Evolutionary conservation across 2,329 filamentous ascomycete genomes (phyloP).

Genomic region (Penicillium sp.): DNA sequence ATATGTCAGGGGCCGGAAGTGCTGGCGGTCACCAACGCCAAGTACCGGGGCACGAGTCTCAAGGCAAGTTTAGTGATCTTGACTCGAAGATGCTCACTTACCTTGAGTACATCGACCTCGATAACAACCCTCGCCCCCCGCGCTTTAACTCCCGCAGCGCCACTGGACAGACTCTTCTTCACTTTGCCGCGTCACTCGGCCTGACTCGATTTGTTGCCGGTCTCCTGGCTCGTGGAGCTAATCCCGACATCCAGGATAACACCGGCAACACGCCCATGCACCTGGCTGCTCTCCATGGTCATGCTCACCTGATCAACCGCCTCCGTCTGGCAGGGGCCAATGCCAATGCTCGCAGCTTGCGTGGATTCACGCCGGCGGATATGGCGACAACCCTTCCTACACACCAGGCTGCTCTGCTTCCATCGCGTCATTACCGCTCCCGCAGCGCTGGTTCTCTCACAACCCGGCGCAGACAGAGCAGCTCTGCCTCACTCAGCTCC

Average conservation of each 20-base stretch:
- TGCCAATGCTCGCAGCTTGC: conserved; percentile 61
- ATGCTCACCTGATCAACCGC: conserved; percentile 68
- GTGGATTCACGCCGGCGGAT: conserved; percentile 65
- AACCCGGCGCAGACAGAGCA: conserved; percentile 53
- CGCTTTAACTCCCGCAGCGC: conserved; percentile 59
- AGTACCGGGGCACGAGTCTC: conserved; percentile 38
- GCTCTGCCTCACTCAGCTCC: conserved; percentile 60
- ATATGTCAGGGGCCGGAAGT: conserved; percentile 34
- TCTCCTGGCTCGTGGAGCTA: conserved; percentile 70
- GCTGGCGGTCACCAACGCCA: conserved; percentile 43
- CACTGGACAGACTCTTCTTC: conserved; percentile 74
- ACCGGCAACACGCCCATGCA: conserved; percentile 79
- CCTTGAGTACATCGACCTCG: conserved; percentile 71
- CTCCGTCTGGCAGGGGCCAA: conserved; percentile 69
- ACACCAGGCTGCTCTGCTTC: conserved; percentile 56
- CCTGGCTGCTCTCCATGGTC: conserved; percentile 69
- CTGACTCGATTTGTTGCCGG: conserved; percentile 70
- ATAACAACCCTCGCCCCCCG: conserved; percentile 63
- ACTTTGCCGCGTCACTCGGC: conserved; percentile 69
- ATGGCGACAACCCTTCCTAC: conserved; percentile 62
- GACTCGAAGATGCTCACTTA: conserved; percentile 66
- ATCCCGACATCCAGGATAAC: conserved; percentile 66
- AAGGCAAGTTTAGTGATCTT: conserved; percentile 47
- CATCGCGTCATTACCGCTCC: conserved; percentile 58
- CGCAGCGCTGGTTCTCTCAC: conserved; percentile 56